A percentile compares a stretch with the other conserved stretches of the same genome.
These are phyloP conservation scores for Penicillium lividum DNA, from an alignment of 495 filamentous ascomycete species.

Conservation along the genomic window DNA sequence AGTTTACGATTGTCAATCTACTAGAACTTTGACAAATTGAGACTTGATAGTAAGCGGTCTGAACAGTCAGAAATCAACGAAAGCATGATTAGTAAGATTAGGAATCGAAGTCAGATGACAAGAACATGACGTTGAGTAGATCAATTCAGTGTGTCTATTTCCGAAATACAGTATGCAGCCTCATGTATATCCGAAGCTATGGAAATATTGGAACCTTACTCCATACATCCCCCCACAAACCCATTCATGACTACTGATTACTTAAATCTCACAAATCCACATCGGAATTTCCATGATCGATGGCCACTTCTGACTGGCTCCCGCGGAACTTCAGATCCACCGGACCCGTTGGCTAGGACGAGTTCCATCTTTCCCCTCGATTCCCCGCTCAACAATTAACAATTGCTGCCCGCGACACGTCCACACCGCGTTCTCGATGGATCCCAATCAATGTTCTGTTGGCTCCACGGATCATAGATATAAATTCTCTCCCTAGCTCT, in stretches of 20 bases:
- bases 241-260: conserved; percentile 20
- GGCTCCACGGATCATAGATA: not conserved
- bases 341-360: conserved; percentile 5
- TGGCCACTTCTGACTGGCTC: conserved; percentile 10
- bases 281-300: not conserved
- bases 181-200: not conserved
- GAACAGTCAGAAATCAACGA: too few relatives aligned
- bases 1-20: too few relatives aligned
- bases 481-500: conserved; percentile 3
- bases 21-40: too few relatives aligned
- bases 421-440: not conserved
- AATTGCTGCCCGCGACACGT: not conserved
- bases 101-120: too few relatives aligned
- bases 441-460: not conserved
- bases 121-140: too few relatives aligned
- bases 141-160: not conserved
- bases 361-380: conserved; percentile 10
- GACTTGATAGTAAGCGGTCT: too few relatives aligned
- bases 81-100: too few relatives aligned
- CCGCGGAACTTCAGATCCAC: conserved; percentile 8
- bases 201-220: not conserved
- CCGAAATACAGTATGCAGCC: not conserved
- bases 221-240: not conserved
- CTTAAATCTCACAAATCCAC: conserved; percentile 28
- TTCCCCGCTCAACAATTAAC: conserved; percentile 10